Percentiles rank a stretch among this genome's conserved stretches.
phyloP scores from a whole-genome alignment of 768 basidiomycete genomes.

The Cystobasidium onofrii region DNA sequence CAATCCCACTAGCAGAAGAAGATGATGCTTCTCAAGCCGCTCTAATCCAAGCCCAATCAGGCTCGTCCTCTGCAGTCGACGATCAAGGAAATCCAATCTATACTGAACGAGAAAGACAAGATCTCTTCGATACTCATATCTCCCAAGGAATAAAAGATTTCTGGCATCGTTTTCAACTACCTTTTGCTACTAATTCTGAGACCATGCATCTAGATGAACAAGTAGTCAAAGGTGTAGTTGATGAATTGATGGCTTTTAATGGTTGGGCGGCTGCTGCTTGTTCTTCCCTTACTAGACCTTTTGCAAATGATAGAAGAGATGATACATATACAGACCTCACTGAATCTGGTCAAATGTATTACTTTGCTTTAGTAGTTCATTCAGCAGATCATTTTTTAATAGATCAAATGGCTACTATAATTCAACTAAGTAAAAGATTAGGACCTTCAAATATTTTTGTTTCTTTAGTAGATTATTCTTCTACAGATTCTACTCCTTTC shows the following conservation, averaged over 20 bases:
- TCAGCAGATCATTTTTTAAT: conserved; percentile 98
- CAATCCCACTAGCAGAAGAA: conserved; percentile 32
- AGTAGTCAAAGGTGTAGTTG: conserved; percentile 73
- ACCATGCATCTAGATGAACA: conserved; percentile 85
- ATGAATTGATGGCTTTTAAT: conserved; percentile 86
- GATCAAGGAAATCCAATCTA: conserved; percentile 4
- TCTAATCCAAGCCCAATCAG: neutral
- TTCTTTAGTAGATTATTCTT: conserved; percentile 95
- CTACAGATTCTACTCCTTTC: conserved; percentile 87
- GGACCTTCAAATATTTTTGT: conserved; percentile 88
- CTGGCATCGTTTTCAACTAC: conserved; percentile 85
- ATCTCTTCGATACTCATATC: conserved; percentile 68
- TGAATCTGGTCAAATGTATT: conserved; percentile 75
- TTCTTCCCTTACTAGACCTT: conserved; percentile 86
- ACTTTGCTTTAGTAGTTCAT: conserved; percentile 87
- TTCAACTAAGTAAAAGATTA: conserved; percentile 83
- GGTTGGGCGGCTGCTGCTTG: conserved; percentile 97
- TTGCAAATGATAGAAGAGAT: conserved; percentile 74
- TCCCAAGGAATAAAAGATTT: conserved; percentile 71
- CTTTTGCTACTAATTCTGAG: conserved; percentile 74
- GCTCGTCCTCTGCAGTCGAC: neutral
- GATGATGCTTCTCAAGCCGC: conserved; percentile 4
- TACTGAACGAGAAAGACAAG: conserved; percentile 50
- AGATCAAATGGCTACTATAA: conserved; percentile 94
- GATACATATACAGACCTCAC: conserved; percentile 83